Base-by-base conservation (phyloP, 352 stramenopile species). In the Phytophthora tentaculata region DNA sequence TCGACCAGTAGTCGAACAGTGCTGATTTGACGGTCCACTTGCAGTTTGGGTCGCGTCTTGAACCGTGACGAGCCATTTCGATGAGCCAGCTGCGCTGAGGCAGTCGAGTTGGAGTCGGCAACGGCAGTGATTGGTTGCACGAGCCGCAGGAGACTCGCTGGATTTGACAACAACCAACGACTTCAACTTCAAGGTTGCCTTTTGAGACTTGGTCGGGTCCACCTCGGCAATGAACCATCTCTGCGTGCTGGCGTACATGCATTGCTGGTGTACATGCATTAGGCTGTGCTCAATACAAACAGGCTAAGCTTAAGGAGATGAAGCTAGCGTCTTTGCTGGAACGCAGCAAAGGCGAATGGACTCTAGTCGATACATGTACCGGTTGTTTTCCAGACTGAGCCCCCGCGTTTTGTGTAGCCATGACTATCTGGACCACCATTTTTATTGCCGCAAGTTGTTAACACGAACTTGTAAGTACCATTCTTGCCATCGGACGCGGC, bases 1-100 rank as follows among this genome's bases (percentile, higher is more conserved):
- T 58, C n/a, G n/a, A n/a, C n/a, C n/a, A n/a, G n/a, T n/a, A n/a
- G n/a, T n/a, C n/a, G n/a, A n/a, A 62, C 49, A 45, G 56, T 22
- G 50, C 20, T 17, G 49, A 60, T 56, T 71, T 67, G 64, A 63
- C 44, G 43, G 41, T 45, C 35, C 49, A 19, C 52, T 73, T 64
- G 58, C 53, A 69, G 47, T 73, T 68, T 22, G 52, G 19, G 22
- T 6, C 29, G 14, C 12, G 43, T 24, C 10, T 3, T 26, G 19
- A 24, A 65, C 63, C 47, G 63, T 65, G 63, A 70, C 63, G 56
- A 65, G 63, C 56, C 55, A 70, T 70, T 70, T 70, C 63, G 47
- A 59, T 60, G 55, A 59, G 26, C 63, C 63, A 71, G 64, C 57
- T 67, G 64, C 57, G 49, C 28, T 65, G 62, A 53, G 35, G 43